Evolutionary conservation across 352 stramenopile species (phyloP).

Genomic region (Blastocystis sp.): DNA sequence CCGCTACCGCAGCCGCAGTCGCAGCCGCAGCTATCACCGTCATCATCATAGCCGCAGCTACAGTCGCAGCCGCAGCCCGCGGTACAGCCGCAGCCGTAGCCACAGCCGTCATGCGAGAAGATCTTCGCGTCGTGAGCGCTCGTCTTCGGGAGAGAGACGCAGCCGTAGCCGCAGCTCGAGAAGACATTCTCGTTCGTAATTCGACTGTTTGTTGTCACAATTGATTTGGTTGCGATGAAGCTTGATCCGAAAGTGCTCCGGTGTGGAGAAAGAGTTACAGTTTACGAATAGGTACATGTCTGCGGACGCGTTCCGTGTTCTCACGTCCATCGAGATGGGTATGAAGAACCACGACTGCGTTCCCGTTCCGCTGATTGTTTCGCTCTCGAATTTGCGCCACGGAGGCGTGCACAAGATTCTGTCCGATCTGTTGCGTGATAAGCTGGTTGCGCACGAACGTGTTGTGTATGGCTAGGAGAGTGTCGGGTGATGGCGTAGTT

Average conservation of each 20-base stretch:
- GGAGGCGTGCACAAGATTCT: conserved; percentile 93
- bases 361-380: conserved; percentile 84
- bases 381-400: conserved; percentile 88
- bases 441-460: conserved; percentile 90
- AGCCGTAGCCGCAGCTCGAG: not conserved
- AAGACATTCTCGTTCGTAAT: not conserved
- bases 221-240: conserved; percentile 63
- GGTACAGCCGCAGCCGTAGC: not conserved
- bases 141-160: not conserved
- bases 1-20: not conserved
- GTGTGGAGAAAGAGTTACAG: not conserved
- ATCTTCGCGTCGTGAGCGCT: not conserved
- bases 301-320: conserved; percentile 89
- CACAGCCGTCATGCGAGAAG: not conserved
- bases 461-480: conserved; percentile 80
- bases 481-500: conserved; percentile 58
- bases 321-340: conserved; percentile 93
- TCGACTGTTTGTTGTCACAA: not conserved
- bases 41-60: not conserved
- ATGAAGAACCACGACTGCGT: conserved; percentile 98
- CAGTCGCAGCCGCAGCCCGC: not conserved
- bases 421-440: conserved; percentile 85
- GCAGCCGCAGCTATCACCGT: not conserved
- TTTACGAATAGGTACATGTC: conserved; percentile 68
- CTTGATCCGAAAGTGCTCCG: conserved; percentile 68